Evolutionary conservation across 2,329 filamentous ascomycete genomes (phyloP), one percentile per base, ranked within the genome.

Genomic region (Aphanocladium album): DNA sequence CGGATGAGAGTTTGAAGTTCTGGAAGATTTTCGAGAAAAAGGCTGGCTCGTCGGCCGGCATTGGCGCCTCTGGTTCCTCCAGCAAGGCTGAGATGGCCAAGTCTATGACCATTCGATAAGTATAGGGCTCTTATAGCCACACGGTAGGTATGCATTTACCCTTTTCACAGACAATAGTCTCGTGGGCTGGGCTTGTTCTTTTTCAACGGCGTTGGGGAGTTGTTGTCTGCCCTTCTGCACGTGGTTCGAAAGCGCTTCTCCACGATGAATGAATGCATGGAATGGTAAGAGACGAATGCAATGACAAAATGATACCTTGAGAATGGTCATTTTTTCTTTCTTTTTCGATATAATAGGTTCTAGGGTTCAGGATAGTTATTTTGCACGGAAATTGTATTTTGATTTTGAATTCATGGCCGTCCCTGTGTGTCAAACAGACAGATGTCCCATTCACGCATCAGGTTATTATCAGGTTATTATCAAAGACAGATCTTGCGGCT

Each of bases 11-110:
- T 72, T 83, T 99, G 76, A 99, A 99, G 81, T 99, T 99, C 83
- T 99, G 95, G 95, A 99, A 99, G 87, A 84, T 99, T 69, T 99
- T 99, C 72, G 95, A 99, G 84, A 97, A 96, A 85, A 98, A 97
- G 85, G 82, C 93, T 19, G 92, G 91, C 60, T 80, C 84, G 62
- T 79, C 84, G 63, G 84, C 87, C 56, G 84, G 86, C 53, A 80
- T 87, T 59, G 83, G 85, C 63, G 82, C 84, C 67, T 83, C 87
- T 62, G 87, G 86, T 64, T 80, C 89, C 62, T 88, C 88, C 54
- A 85, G 84, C 76, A 93, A 93, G 79, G 91, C 89, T 60, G 87
- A 90, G 70, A 89, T 93, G 83, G 87, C 87, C 73, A 97, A 96
- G 87, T 91, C 93, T 76, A 96, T 96, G 89, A 97, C 93, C 50